A percentile compares a stretch with the other conserved stretches of the same genome.
These are phyloP conservation scores for Helminthosporium solani DNA, from an alignment of 2,329 filamentous ascomycete species.

Conservation along the genomic window DNA sequence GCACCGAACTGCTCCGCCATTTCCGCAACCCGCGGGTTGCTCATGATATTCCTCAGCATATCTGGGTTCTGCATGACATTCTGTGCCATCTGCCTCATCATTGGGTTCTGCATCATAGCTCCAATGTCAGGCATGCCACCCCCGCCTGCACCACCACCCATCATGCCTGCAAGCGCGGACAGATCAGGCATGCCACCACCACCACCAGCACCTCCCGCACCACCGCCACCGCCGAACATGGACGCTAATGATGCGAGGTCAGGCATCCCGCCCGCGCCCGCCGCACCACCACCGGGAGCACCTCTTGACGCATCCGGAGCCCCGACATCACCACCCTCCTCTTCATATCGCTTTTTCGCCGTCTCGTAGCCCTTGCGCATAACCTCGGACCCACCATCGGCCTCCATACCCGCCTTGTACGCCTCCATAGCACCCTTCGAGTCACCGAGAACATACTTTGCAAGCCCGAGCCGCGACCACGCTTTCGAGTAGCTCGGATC, in stretches of 20 bases:
- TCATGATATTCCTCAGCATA: conserved; percentile 89
- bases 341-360: conserved; percentile 81
- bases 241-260: conserved; percentile 71
- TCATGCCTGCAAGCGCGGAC: conserved; percentile 37
- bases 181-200: conserved; percentile 85
- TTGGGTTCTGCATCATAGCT: conserved; percentile 81
- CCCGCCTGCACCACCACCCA: conserved; percentile 47
- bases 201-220: conserved; percentile 60
- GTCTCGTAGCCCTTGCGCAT: conserved; percentile 98
- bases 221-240: conserved; percentile 48
- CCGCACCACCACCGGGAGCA: conserved; percentile 47
- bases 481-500: conserved; percentile 97
- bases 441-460: conserved; percentile 87
- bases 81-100: conserved; percentile 97
- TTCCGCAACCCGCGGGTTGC: conserved; percentile 81
- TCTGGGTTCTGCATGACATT: conserved; percentile 97
- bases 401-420: conserved; percentile 87
- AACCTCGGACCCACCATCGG: conserved; percentile 91
- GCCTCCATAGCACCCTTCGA: conserved; percentile 91
- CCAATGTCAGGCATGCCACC: conserved; percentile 62
- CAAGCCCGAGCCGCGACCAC: conserved; percentile 90
- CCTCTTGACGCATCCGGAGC: conserved; percentile 40
- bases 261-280: conserved; percentile 74
- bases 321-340: conserved; percentile 64
- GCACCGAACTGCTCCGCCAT: conserved; percentile 80